A percentile compares a stretch with the other conserved stretches of the same genome.
phyloP scores from a whole-genome alignment of 1,284 basidiomycete genomes.

The Coniferiporia sulphurascens region DNA sequence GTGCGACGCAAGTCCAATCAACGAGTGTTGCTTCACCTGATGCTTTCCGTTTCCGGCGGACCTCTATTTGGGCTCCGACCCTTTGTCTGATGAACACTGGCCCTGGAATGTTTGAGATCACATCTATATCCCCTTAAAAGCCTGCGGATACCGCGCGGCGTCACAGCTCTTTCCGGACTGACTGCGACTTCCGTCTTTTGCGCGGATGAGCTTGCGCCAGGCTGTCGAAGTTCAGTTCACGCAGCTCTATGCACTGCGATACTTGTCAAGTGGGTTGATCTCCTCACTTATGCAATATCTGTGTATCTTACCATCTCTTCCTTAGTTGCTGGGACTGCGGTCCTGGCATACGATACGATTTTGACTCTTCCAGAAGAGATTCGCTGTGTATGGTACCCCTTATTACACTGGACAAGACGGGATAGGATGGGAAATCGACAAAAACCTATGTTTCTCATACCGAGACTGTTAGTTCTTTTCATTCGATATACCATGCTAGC shows the following conservation, averaged over 20 bases:
- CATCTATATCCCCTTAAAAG: no score
- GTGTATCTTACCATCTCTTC: not conserved
- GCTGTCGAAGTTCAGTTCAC: not conserved
- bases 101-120: no score
- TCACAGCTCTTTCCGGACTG: no score
- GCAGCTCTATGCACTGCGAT: not conserved
- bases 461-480: not conserved
- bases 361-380: not conserved
- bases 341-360: conserved; percentile 3
- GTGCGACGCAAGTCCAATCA: no score
- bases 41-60: no score
- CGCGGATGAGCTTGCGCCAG: not conserved
- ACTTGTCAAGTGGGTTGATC: not conserved
- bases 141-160: no score
- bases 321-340: not conserved
- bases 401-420: not conserved
- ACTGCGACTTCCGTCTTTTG: no score
- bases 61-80: no score
- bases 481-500: conserved; percentile 2
- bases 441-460: not conserved
- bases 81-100: no score
- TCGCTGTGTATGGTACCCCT: not conserved
- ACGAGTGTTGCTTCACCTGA: no score
- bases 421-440: no score
- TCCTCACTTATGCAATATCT: not conserved